Conservation (phyloP, 139 green algal species). For the Chlamydomonas schloesseri region DNA sequence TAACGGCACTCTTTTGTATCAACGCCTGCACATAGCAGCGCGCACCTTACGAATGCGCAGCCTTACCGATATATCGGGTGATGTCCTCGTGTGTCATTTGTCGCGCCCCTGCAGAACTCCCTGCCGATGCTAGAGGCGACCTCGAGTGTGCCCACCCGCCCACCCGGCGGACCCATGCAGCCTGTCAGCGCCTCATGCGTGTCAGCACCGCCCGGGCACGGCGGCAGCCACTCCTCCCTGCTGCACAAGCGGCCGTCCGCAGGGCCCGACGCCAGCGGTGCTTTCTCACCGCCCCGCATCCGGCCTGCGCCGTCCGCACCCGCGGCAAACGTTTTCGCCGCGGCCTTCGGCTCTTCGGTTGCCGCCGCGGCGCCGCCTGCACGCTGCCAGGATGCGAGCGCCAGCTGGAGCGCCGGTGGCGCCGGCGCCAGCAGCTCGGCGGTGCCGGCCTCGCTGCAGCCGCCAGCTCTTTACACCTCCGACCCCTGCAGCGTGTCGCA, state of each 20-base stretch:
- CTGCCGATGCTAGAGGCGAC: not conserved
- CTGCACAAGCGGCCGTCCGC: not conserved
- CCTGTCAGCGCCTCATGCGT: not conserved
- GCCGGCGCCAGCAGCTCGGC: not conserved
- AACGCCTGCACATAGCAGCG: too few species aligned
- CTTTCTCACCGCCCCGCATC: not conserved
- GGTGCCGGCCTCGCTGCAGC: not conserved
- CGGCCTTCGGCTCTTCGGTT: too few species aligned
- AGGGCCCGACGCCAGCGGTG: not conserved
- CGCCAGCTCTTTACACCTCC: too few species aligned
- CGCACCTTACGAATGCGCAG: too few species aligned
- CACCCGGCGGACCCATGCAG: not conserved
- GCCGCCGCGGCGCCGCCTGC: too few species aligned
- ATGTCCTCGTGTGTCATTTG: too few species aligned
- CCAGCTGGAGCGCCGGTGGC: too few species aligned
- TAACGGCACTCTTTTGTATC: too few species aligned
- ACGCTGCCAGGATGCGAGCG: too few species aligned
- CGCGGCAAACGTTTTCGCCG: not conserved
- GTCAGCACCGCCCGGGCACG: not conserved
- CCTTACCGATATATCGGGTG: too few species aligned
- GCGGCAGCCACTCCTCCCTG: not conserved
- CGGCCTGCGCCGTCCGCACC: conserved; percentile 10
- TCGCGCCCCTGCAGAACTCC: not conserved
- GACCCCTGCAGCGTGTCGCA: not conserved
- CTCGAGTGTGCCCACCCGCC: not conserved